Evolutionary conservation across 768 basidiomycete genomes (phyloP), one percentile per base, ranked within the genome.

Genomic region (Termitomyces sp.): DNA sequence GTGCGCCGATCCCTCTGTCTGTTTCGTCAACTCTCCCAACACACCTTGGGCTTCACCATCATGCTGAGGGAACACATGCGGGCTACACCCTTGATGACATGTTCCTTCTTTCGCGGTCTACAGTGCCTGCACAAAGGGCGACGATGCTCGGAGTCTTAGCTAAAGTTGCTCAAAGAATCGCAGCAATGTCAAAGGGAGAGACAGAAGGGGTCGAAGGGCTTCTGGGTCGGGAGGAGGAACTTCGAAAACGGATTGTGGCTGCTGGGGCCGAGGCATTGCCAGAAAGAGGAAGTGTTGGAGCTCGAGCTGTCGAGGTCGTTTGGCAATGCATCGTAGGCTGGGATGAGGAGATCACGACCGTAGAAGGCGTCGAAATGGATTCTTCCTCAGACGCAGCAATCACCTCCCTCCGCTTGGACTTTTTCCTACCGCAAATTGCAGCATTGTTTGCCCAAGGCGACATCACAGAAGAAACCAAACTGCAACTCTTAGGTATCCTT

Each of bases 51-150:
- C 76, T 96, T 3, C 94, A 98, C 70, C 95, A 97, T 66, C 95
- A 96, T 66, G 87, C 93, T 0, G 86, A 91, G 54, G 82, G 87
- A 1, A 72, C 76, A 32, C 83, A 80, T 56, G 95, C 95, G 0
- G 95, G 94, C 0, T 97, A 97, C 71, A 95, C 92, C 0, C 74
- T 96, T 1, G 86, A 92, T 43, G 95, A 96, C 58, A 77, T 96
- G 4, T 86, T 95, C 44, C 73, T 90, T 40, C 78, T 95, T 9
- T 83, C 86, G 4, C 76, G 91, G 38, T 94, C 92, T 0, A 92
- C 86, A 2, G 88, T 95, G 0, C 84, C 86, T 12, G 87, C 89
- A 5, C 95, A 98, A 66, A 79, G 94, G 34, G 84, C 88, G 5
- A 83, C 83, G 0, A 95, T 95, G 88, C 74, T 96, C 17, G 82